Conservation (phyloP, 192 early-diverging fungal genomes). For the Spizellomyces sp. region DNA sequence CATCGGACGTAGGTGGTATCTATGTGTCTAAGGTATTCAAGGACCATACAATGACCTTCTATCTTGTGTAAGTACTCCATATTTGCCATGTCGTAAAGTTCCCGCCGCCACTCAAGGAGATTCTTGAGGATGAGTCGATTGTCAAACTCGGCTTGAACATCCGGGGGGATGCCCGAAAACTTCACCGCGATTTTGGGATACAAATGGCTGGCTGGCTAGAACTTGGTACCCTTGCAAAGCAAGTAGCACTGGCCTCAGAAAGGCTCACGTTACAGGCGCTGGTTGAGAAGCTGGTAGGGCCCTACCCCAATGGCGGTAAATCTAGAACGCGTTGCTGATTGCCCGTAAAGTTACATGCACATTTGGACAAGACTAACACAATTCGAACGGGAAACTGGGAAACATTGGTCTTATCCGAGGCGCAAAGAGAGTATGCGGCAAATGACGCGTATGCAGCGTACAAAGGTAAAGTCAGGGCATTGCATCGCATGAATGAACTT, state of each 20-base stretch:
- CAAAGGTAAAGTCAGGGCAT: not conserved
- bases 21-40: not conserved
- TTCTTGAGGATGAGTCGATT: slow-evolving; percentile 19
- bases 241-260: not conserved
- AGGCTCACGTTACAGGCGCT: slow-evolving; percentile 1
- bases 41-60: not conserved
- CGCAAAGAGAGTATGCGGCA: slow-evolving; percentile 23
- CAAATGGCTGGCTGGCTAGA: slow-evolving; percentile 26
- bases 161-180: slow-evolving; percentile 24
- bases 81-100: not conserved
- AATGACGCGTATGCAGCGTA: slow-evolving; percentile 26
- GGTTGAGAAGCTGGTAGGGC: slow-evolving; percentile 16
- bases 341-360: not conserved
- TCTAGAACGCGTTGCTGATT: not conserved
- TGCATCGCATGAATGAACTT: not conserved
- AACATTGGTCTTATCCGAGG: not conserved
- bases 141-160: slow-evolving; percentile 25
- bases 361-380: slow-evolving; percentile 13
- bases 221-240: not conserved
- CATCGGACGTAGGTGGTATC: slow-evolving; percentile 15
- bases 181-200: slow-evolving; percentile 25
- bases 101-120: not conserved
- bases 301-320: not conserved
- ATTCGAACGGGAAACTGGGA: slow-evolving; percentile 30
- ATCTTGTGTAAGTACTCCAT: not conserved